A percentile compares a stretch with the other conserved stretches of the same genome.
Conservation (phyloP, 2,329 filamentous ascomycete genomes). For the Macroventuria anomochaeta region DNA sequence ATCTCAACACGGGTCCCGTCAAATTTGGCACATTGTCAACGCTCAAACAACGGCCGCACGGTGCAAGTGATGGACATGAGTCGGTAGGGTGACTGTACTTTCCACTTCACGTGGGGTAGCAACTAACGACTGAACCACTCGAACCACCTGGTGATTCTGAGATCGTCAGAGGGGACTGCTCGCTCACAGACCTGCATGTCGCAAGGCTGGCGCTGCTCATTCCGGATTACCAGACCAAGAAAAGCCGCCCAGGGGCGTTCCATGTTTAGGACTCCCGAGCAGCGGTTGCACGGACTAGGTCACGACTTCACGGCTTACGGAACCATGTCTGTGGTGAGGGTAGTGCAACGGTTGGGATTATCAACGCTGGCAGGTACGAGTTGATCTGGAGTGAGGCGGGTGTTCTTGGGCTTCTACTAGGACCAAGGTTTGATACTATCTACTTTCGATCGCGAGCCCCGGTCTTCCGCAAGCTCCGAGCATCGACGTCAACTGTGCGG, state of each 20-base stretch:
- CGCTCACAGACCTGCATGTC: constrained; percentile 12
- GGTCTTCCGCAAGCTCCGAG: background rate
- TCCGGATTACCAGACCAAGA: constrained; percentile 12
- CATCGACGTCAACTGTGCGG: background rate
- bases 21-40: constrained; percentile 6
- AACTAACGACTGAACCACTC: constrained; percentile 15
- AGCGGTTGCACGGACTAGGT: constrained; percentile 16
- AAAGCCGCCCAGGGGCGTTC: constrained; percentile 2
- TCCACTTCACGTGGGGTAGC: constrained; percentile 16
- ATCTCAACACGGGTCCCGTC: background rate
- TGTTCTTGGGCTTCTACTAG: background rate
- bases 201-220: constrained; percentile 15
- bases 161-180: constrained; percentile 8
- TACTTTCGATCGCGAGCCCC: constrained; percentile 1
- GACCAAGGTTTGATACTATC: background rate
- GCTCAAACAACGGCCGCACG: constrained; percentile 17
- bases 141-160: constrained; percentile 8
- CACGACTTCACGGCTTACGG: constrained; percentile 5
- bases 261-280: constrained; percentile 4
- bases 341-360: constrained; percentile 7
- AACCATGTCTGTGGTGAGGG: constrained; percentile 17
- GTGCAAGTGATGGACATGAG: constrained; percentile 7
- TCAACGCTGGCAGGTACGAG: background rate
- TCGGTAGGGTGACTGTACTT: constrained; percentile 10
- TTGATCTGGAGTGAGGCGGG: constrained; percentile 7